Base-by-base conservation (phyloP, 441 rosid genomes). In the Syzygium malaccense region DNA sequence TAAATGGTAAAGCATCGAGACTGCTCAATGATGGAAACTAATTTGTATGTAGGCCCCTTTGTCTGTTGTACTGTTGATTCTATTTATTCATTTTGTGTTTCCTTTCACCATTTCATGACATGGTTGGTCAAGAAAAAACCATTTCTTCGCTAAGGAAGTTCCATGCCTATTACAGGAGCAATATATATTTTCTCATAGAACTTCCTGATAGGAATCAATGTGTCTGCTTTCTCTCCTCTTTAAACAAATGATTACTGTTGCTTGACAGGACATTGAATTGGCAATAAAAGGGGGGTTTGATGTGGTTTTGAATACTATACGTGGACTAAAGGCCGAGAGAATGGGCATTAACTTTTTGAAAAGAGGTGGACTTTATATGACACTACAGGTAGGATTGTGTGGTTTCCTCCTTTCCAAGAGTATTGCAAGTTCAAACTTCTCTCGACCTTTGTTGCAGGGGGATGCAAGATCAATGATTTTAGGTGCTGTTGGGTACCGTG, bases 261-360 rank as follows among this genome's bases (percentile, higher is more conserved):
- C 86, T 86, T 88, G 87, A 41, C 94, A 98, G 99, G 97, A 98
- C 85, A 89, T 96, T 66, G 99, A 96, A 91, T 85, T 94, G 91
- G 98, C 92, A 87, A 95, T 98, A 56, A 96, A 93, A 90, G 98
- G 97, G 87, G 94, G 92, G 91, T 98, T 97, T 91, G 98, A 97
- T 91, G 97, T 95, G 71, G 99, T 97, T 88, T 91, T 98, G 91
- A 98, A 98, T 91, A 98, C 99, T 86, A 97, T 98, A 91, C 99
- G 99, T 80, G 95, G 92, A 66, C 92, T 94, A 86, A 98, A 97
- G 90, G 95, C 99, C 2, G 98, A 98, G 92, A 95, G 96, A 92
- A 87, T 93, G 60, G 96, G 99, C 88, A 91, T 94, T 86, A 95
- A 93, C 89, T 92, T 97, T 91, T 93, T 97, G 93, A 95, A 93